Evolutionary conservation across 2,329 filamentous ascomycete genomes (phyloP).

Genomic region (Hymenoscyphus albidus): DNA sequence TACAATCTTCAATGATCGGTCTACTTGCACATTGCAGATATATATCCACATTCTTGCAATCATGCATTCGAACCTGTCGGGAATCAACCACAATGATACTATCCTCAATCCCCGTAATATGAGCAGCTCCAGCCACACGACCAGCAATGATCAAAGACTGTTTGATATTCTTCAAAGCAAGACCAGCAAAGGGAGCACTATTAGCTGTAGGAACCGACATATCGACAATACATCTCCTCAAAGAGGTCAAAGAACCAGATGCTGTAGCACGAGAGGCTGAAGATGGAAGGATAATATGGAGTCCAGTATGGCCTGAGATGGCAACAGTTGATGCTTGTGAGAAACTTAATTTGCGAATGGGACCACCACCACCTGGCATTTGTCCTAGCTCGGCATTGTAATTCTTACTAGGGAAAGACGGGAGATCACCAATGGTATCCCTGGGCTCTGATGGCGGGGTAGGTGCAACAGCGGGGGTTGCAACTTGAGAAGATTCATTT

Average conservation of each 20-base stretch:
- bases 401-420: constrained; percentile 41
- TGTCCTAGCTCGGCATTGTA: constrained; percentile 56
- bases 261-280: constrained; percentile 68
- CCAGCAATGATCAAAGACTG: constrained; percentile 74
- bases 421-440: constrained; percentile 40
- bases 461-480: constrained; percentile 33
- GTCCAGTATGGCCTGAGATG: constrained; percentile 62
- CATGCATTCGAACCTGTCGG: constrained; percentile 90
- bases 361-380: constrained; percentile 29
- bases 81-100: constrained; percentile 75
- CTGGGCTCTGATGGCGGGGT: constrained; percentile 29
- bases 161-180: constrained; percentile 65
- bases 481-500: constrained; percentile 40
- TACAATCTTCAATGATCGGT: constrained; percentile 92
- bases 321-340: constrained; percentile 56
- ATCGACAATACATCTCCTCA: constrained; percentile 72
- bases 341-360: constrained; percentile 60
- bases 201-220: constrained; percentile 65
- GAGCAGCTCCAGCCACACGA: constrained; percentile 72
- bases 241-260: constrained; percentile 67
- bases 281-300: constrained; percentile 73
- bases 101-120: constrained; percentile 71
- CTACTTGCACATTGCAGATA: constrained; percentile 79
- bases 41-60: constrained; percentile 74
- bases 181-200: constrained; percentile 64